Base-by-base conservation (phyloP, 2,329 filamentous ascomycete genomes). In the Clonostachys solani region DNA sequence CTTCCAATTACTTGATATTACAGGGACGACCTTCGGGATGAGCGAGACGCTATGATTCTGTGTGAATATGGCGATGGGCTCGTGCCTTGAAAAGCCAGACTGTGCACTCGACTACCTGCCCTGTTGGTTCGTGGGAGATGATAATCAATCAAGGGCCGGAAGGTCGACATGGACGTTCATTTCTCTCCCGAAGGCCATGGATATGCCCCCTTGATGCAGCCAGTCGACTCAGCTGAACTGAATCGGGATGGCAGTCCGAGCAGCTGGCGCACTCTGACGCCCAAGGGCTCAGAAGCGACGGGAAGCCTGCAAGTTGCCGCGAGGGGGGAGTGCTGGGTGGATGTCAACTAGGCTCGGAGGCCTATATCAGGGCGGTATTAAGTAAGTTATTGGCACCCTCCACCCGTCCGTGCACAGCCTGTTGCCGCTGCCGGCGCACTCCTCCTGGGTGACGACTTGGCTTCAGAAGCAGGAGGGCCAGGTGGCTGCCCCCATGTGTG, bases 301-400 rank as follows among this genome's bases (percentile, higher is more conserved):
- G 42, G 42, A 33, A 23, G 23, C n/a, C 42, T 43, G 42, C 42
- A 43, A 43, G 42, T 29, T 43, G 42, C 42, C 42, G 42, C 33
- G 17, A n/a, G 13, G 29, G 42, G 42, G 13, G 29, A 16, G 17
- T 42, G 23, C 23, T 29, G 23, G 23, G 23, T 29, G 23, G 23
- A 29, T 29, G 23, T 29, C 23, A 29, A 29, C 23, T 29, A 29
- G 23, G 23, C 23, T 29, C 23, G 23, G 23, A 29, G 23, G 23
- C 23, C 23, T 29, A 29, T 29, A 29, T 42, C 19, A 15, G 16
- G 15, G 16, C n/a, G n/a, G 13, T 42, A 5, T 42, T 15, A n/a
- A 15, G 42, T 23, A 43, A 12, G 23, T 23, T 29, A 16, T 23
- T 43, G 18, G 16, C 13, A 43, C 18, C 42, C 42, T n/a, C 18